These are phyloP conservation scores for Gentiana dahurica DNA, from an alignment of 257 asterid genomes.

Conservation along the genomic window DNA sequence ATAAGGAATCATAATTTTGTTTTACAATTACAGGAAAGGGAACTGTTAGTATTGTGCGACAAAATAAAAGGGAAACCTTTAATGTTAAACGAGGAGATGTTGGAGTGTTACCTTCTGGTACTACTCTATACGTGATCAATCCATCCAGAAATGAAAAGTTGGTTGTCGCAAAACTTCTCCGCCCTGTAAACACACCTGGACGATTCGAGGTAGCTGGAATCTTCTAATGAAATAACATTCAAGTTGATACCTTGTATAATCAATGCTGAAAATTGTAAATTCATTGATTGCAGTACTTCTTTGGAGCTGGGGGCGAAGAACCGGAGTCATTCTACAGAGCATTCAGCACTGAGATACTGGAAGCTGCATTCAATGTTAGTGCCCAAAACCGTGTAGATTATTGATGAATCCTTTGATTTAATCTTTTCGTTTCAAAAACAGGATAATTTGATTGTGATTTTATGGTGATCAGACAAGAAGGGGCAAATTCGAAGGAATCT, in stretches of 20 bases:
- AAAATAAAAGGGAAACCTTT: conserved; percentile 42
- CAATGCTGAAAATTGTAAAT: background rate
- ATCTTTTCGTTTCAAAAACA: no score
- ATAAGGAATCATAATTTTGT: no score
- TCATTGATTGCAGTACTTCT: conserved; percentile 28
- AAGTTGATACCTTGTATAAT: no score
- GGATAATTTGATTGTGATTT: background rate
- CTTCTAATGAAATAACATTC: no score
- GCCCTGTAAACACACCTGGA: conserved; percentile 48
- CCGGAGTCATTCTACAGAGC: conserved; percentile 35
- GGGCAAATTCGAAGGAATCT: conserved; percentile 29
- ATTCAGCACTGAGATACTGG: conserved; percentile 53
- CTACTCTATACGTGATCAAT: conserved; percentile 45
- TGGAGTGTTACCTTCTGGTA: conserved; percentile 40
- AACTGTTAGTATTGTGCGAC: conserved; percentile 22
- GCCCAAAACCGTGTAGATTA: no score
- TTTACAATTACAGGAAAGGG: conserved; percentile 37
- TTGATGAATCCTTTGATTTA: no score
- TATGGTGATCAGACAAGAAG: conserved; percentile 17
- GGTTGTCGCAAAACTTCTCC: conserved; percentile 33
- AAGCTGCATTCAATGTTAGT: conserved; percentile 52
- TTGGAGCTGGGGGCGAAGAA: conserved; percentile 49
- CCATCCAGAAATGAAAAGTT: conserved; percentile 31
- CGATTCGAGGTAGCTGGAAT: conserved; percentile 27
- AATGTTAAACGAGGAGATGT: conserved; percentile 46